Base-by-base conservation (phyloP, 2,329 filamentous ascomycete genomes). In the Myrmaecium sp. region DNA sequence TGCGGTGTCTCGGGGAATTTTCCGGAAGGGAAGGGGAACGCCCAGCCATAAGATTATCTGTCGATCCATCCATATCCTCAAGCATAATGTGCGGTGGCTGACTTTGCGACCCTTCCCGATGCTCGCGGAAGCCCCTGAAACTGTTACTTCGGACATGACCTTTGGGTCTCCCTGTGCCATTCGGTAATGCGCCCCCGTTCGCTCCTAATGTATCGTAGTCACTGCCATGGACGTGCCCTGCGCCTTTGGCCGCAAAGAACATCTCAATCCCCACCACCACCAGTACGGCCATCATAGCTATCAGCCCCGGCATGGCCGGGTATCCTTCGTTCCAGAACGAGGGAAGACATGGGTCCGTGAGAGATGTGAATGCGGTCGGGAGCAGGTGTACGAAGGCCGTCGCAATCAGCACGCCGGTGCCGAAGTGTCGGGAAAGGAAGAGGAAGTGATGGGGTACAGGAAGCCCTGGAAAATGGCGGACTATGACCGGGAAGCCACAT, bases 191-290 rank as follows among this genome's bases (percentile, higher is more conserved):
- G 12, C 20, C 31, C 24, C 23, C 36, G 21, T 41, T 44, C 7
- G 37, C 39, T 17, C 40, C 37, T 24, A 53, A 36, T 2, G 54
- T 54, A 33, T 65, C 60, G 34, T 64, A 66, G 32, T 64, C 63
- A 17, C 49, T 58, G 8, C 56, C 52, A 42, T 74, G 69, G 25
- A 62, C 58, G 43, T 74, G 69, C 10, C 59, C 59, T 6, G 67
- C 69, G 4, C 70, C 70, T 43, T 65, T 64, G 28, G 74, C 77
- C 0, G 82, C 83, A 38, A 95, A 74, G 47, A 83, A 82, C 55
- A 89, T 92, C 51, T 95, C 86, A 27, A 94, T 66, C 2, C 71
- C 68, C 5, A 92, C 80, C 3, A 94, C 83, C 4, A 78, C 57
- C 32, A 57, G 54, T 12, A 56, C 51, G 0, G 51, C 41, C 4